Evolutionary conservation across 1,139 yeast species (phyloP).

Genomic region (Scheffersomyces illinoinensis): DNA sequence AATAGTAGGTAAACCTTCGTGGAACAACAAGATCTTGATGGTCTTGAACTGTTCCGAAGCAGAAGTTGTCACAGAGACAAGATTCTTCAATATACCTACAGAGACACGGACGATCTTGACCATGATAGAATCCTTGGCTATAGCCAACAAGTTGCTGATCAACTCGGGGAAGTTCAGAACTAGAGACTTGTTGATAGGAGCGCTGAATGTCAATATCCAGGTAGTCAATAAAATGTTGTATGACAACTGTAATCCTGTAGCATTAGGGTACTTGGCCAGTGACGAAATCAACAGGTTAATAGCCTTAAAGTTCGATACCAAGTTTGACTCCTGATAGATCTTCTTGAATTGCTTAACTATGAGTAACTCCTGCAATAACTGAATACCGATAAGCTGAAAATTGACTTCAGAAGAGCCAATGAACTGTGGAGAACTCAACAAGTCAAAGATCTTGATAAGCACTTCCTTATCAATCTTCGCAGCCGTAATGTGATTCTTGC

Average conservation of each 20-base stretch:
- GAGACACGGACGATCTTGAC: slow-evolving; percentile 87
- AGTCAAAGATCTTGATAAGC: slow-evolving; percentile 44
- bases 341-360: slow-evolving; percentile 59
- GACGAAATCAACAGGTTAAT: slow-evolving; percentile 39
- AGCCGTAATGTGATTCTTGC: slow-evolving; percentile 13
- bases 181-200: slow-evolving; percentile 52
- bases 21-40: slow-evolving; percentile 71
- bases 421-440: slow-evolving; percentile 39
- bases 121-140: slow-evolving; percentile 77
- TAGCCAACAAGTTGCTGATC: slow-evolving; percentile 47
- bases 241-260: slow-evolving; percentile 76
- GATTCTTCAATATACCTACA: slow-evolving; percentile 69
- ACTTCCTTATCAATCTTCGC: slow-evolving; percentile 29
- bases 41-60: slow-evolving; percentile 43
- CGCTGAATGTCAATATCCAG: slow-evolving; percentile 84
- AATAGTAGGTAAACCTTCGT: slow-evolving; percentile 71
- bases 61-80: slow-evolving; percentile 39
- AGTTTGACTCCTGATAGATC: slow-evolving; percentile 55
- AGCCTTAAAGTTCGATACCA: slow-evolving; percentile 53
- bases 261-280: slow-evolving; percentile 44
- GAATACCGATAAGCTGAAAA: slow-evolving; percentile 66
- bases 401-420: slow-evolving; percentile 51
- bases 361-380: slow-evolving; percentile 63
- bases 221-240: slow-evolving; percentile 75
- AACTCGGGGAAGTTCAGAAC: slow-evolving; percentile 62